Percentiles rank a stretch among this genome's conserved stretches.
Evolutionary conservation across 805 yeast genomes (phyloP).

Genomic region (Kregervanrija delftensis): DNA sequence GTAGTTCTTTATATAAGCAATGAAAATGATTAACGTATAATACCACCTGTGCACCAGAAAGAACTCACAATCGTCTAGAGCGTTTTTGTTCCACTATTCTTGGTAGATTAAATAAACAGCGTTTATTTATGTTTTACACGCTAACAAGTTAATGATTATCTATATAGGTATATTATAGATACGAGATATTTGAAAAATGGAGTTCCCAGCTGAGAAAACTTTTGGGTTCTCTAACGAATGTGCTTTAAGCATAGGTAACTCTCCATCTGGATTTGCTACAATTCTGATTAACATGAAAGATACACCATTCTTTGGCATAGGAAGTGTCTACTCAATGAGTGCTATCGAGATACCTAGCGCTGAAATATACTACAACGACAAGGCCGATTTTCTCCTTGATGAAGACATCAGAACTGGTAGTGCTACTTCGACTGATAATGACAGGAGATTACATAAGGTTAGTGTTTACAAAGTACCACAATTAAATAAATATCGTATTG

Average conservation of each 20-base stretch:
- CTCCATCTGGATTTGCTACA: constrained; percentile 12
- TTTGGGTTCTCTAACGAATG: constrained; percentile 11
- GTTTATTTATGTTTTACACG: not conserved
- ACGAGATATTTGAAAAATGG: not conserved
- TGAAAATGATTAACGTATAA: too few species aligned
- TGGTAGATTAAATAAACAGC: too few species aligned
- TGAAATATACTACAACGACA: constrained; percentile 11
- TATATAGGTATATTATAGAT: not conserved
- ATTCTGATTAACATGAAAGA: constrained; percentile 8
- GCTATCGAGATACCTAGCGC: constrained; percentile 9
- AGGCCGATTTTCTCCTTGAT: constrained; percentile 10
- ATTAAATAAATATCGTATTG: constrained; percentile 10
- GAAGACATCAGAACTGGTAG: constrained; percentile 7
- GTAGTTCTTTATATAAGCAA: too few species aligned
- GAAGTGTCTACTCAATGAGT: constrained; percentile 3
- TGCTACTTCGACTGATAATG: constrained; percentile 2
- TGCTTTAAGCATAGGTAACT: constrained; percentile 7
- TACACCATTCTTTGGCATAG: constrained; percentile 14
- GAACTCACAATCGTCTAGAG: too few species aligned
- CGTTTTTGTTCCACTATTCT: too few species aligned
- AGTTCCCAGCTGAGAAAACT: constrained; percentile 2
- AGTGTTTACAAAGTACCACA: constrained; percentile 6
- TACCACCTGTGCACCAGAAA: too few species aligned
- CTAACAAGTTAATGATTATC: too few species aligned
- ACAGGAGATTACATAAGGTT: constrained; percentile 9